Evolutionary conservation across 495 filamentous ascomycete species (phyloP), one percentile per base, ranked within the genome.

Genomic region (Lasiosphaeria miniovina): DNA sequence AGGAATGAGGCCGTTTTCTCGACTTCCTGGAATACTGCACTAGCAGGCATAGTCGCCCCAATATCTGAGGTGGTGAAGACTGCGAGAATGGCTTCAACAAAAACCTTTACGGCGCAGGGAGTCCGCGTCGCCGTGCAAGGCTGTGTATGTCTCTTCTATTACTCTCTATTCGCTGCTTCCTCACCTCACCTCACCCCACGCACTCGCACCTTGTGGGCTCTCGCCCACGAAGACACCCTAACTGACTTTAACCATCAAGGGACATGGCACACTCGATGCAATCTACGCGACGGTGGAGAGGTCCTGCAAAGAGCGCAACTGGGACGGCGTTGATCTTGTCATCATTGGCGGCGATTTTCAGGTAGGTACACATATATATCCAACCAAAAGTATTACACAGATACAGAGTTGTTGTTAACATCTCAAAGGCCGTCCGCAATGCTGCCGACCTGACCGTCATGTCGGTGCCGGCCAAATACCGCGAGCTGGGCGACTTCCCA

Each of bases 331-430:
- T 15, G 92, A 96, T 67, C 68, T 93, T 7, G 74, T 96, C 49
- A 92, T 96, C 65, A 94, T 96, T 62, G 88, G 90, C 46, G 92
- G 92, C 14, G 92, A 96, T 67, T 96, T 96, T 56, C 88, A 97
- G 77, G 89, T 89, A 75, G 45, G 62, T 63, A 24, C 43, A 14
- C n/a, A 14, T 17, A 31, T 3, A 45, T 15, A 8, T 24, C 15
- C n/a, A 14, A 11, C 31, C 9, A 8, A 3, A 3, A 15, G 32
- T 17, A 15, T 52, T 34, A 46, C 61, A 50, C 6, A 46, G 0
- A 46, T 5, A 46, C 1, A 24, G 24, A 24, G 24, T 24, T 24
- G 24, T 2, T 0, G 24, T 24, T 24, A 24, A 24, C 24, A 24
- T 9, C 43, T 1, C 12, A 14, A 65, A 91, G 86, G 86, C 94